These are phyloP conservation scores for Ophiosphaerella narmari DNA, from an alignment of 2,329 filamentous ascomycete genomes.

Conservation along the genomic window DNA sequence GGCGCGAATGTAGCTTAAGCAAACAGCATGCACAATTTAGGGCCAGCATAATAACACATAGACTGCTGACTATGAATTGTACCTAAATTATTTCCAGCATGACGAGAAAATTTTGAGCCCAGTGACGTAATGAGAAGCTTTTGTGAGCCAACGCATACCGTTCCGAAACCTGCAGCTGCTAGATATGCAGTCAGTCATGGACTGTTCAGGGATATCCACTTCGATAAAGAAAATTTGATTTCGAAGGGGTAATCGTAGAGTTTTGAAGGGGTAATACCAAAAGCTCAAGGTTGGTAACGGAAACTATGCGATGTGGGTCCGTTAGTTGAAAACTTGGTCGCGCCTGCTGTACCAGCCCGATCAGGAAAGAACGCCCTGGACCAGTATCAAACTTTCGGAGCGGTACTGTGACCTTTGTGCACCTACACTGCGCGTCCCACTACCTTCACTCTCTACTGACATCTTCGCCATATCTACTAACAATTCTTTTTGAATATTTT, in stretches of 20 bases:
- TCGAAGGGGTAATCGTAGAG: conserved; percentile 18
- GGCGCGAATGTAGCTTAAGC: background rate
- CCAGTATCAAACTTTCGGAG: conserved; percentile 4
- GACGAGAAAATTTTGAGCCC: background rate
- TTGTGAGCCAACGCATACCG: conserved; percentile 26
- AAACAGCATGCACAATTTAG: too few relatives aligned
- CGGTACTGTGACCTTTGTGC: background rate
- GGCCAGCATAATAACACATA: background rate
- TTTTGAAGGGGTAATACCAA: conserved; percentile 45
- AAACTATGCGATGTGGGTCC: background rate
- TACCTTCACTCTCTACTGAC: background rate
- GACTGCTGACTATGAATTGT: background rate
- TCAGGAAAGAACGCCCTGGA: conserved; percentile 14
- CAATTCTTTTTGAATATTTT: too few relatives aligned
- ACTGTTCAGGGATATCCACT: background rate
- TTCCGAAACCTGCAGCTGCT: background rate
- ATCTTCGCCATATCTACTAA: background rate
- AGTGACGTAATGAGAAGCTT: too few relatives aligned
- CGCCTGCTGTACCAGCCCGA: conserved; percentile 18
- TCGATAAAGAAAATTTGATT: conserved; percentile 14
- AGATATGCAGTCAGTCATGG: background rate
- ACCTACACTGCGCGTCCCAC: background rate
- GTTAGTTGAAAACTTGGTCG: conserved; percentile 4
- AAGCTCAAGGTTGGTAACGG: background rate
- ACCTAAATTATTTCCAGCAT: background rate